Base-by-base conservation (phyloP, 2,329 filamentous ascomycete species). In the Tolypocladium pustulatum region DNA sequence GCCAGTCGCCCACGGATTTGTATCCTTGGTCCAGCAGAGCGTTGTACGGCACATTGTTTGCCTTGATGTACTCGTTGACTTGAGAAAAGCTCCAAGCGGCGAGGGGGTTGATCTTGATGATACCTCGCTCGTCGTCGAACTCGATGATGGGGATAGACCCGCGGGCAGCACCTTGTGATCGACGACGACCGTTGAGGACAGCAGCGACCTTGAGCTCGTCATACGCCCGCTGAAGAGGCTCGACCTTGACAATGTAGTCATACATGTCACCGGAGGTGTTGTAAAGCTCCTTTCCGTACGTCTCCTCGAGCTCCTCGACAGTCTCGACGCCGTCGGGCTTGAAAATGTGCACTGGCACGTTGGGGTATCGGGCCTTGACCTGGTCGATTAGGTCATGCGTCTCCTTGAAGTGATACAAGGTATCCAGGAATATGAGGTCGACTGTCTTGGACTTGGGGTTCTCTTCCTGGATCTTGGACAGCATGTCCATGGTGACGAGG, bases 1-100 rank as follows among this genome's bases (percentile, higher is more conserved):
- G 94, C 90, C 92, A 97, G 80, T 99, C 94, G 62, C 94, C 94
- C 62, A 99, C 82, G 64, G 91, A 96, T 82, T 97, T 97, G 82
- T 99, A 99, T n/a, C 94, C 94, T 60, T 80, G 82, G 76, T 97
- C 90, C 54, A 99, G 83, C 36, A 99, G 83, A 62, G 83, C 86
- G 72, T 99, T 99, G 81, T 96, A 97, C 0, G 94, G 94, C 4
- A 99, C 91, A 61, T 91, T 76, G 79, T 97, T 84, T 68, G 89
- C 86, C 67, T 86, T 83, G 76, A 97, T 84, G 76, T 99, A 99
- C 46, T 84, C 80, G 74, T 92, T 87, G 61, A 99, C 93, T 71
- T 97, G 89, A 62, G 85, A 78, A 76, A 99, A 99, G 51, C 83
- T 83, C 94, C 94, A 99, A 77, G 92, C 91, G 69, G 92, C 92